Evolutionary conservation across 768 basidiomycete species (phyloP), one percentile per base, ranked within the genome.

Genomic region (Pleurotus sapidus): DNA sequence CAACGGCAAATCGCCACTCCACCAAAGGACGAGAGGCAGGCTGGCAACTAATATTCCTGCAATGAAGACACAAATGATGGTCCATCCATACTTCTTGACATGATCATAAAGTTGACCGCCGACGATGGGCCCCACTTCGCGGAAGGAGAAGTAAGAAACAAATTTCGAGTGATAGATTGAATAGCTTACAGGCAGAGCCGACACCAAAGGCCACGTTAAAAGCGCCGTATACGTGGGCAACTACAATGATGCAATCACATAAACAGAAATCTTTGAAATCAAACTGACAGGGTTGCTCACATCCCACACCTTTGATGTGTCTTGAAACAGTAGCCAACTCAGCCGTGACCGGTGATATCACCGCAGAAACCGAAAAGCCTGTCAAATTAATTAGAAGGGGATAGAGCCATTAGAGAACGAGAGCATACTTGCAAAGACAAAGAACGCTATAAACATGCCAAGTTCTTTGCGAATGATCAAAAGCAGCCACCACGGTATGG

Each of bases 121-220:
- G 46, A 89, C 70, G 42, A 89, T 68, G 17, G 89, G 89, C 0
- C 89, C 89, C 58, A 87, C 88, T 89, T 58, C 4, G 15, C n/a
- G 20, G n/a, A 45, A 5, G 42, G 11, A 17, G 39, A 20, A 49
- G 9, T 45, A 47, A 38, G 64, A 39, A 62, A 45, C 14, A 49
- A 18, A 46, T 12, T 40, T 43, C 39, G 25, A 20, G 49, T 39
- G 39, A 15, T 50, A 37, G n/a, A 48, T n/a, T 24, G 30, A 55
- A 45, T 11, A n/a, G 72, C 80, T 67, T 61, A 88, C 88, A 64
- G 47, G 82, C 71, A 34, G 84, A 79, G 34, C 87, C 89, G 56
- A 87, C 65, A 2, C 86, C 88, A 59, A 84, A 89, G 2, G 82
- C 83, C 9, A 91, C 64, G 70, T 90, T 92, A 65, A 89, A 89